Percentiles rank a stretch among this genome's conserved stretches.
Conservation (phyloP, 768 basidiomycete genomes). For the Galerina marginata region DNA sequence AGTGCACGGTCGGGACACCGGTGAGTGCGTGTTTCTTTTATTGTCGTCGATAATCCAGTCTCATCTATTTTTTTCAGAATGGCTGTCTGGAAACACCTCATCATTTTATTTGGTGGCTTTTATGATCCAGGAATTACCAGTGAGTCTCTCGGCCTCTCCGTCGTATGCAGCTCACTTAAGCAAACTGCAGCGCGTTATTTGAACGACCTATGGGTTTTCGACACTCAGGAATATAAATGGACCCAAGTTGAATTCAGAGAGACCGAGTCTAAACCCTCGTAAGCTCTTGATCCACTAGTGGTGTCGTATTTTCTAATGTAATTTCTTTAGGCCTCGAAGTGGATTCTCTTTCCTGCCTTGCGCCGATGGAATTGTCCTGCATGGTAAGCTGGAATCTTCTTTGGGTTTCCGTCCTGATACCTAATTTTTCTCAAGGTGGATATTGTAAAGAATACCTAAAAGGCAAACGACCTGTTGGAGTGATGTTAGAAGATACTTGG, state of each 20-base stretch:
- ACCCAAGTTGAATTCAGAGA: constrained; percentile 74
- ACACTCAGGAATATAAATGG: constrained; percentile 89
- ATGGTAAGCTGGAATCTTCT: constrained; percentile 52
- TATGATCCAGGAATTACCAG: constrained; percentile 87
- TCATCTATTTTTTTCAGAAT: constrained; percentile 51
- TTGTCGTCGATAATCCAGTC: not conserved
- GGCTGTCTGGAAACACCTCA: constrained; percentile 88
- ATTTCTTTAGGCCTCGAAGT: constrained; percentile 60
- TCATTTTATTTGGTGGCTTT: constrained; percentile 90
- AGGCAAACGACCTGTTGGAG: constrained; percentile 82
- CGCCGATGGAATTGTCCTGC: constrained; percentile 78
- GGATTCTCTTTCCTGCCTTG: constrained; percentile 87
- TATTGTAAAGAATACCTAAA: constrained; percentile 91
- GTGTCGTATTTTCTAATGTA: not conserved
- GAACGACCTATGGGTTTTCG: constrained; percentile 86
- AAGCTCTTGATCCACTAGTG: constrained; percentile 27
- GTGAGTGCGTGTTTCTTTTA: constrained; percentile 38
- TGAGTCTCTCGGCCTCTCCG: constrained; percentile 33
- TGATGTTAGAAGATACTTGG: constrained; percentile 94
- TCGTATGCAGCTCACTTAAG: not conserved
- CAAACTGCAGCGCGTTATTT: constrained; percentile 68
- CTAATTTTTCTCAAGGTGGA: constrained; percentile 55
- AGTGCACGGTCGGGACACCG: constrained; percentile 85
- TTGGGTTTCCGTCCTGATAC: not conserved
- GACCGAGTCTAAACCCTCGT: constrained; percentile 79